These are phyloP conservation scores for Salix exigua DNA, from an alignment of 345 rosid genomes.

Conservation along the genomic window DNA sequence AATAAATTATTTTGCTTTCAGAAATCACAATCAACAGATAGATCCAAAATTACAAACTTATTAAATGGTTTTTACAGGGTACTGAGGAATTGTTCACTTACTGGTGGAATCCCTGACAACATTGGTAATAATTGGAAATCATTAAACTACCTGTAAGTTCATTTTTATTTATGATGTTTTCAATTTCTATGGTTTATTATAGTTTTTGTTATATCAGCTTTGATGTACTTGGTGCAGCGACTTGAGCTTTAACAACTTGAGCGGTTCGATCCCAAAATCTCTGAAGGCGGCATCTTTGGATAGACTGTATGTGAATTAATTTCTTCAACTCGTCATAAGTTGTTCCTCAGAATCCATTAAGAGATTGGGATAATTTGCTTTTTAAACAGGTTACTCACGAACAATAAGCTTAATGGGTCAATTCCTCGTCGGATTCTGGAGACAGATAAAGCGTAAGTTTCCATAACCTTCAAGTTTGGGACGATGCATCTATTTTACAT, in stretches of 20 bases:
- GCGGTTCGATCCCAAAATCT: neutral
- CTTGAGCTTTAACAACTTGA: constrained; percentile 1
- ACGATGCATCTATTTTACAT: too few relatives aligned
- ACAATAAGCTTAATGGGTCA: too few relatives aligned
- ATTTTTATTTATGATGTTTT: neutral
- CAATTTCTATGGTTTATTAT: neutral
- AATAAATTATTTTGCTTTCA: too few relatives aligned
- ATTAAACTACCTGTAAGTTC: neutral
- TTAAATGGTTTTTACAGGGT: constrained; percentile 6
- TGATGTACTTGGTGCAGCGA: neutral
- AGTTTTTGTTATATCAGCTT: too few relatives aligned
- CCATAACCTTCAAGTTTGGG: too few relatives aligned
- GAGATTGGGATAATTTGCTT: too few relatives aligned
- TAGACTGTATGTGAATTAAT: neutral
- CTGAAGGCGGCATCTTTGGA: neutral
- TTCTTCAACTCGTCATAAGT: neutral
- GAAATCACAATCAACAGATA: too few relatives aligned
- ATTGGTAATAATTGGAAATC: neutral
- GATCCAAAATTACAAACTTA: neutral
- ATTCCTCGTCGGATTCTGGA: too few relatives aligned
- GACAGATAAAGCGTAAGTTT: too few relatives aligned
- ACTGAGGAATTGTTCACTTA: constrained; percentile 16
- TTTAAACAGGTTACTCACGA: too few relatives aligned
- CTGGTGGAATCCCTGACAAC: neutral
- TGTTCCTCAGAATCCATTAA: too few relatives aligned